Evolutionary conservation across 192 early-diverging fungal genomes (phyloP).

Genomic region (Helicostylum pulchrum): DNA sequence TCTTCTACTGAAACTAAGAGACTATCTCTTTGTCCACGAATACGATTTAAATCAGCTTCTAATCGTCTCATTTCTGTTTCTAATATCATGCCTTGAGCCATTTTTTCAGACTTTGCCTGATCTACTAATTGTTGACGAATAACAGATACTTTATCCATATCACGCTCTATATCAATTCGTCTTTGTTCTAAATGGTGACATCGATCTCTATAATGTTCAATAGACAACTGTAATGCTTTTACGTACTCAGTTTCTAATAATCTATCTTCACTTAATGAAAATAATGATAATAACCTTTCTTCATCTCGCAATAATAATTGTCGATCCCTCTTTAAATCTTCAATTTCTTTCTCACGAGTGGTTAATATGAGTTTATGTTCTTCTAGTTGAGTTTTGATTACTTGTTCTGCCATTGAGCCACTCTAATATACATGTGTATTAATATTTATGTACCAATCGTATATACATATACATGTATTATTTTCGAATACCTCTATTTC

Average conservation of each 20-base stretch:
- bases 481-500: background rate
- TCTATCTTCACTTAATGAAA: conserved; percentile 49
- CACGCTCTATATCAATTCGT: conserved; percentile 38
- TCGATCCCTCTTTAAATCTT: conserved; percentile 47
- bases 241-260: conserved; percentile 48
- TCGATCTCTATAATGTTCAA: conserved; percentile 46
- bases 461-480: background rate
- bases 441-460: background rate
- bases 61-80: conserved; percentile 51
- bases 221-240: conserved; percentile 43
- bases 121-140: conserved; percentile 42
- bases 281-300: conserved; percentile 45
- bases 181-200: conserved; percentile 44
- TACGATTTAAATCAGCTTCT: conserved; percentile 51
- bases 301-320: conserved; percentile 42
- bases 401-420: conserved; percentile 27
- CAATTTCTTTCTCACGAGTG: conserved; percentile 48
- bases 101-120: conserved; percentile 34
- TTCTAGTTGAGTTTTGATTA: conserved; percentile 39
- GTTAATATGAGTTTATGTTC: conserved; percentile 46
- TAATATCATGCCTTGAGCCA: conserved; percentile 41
- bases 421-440: conserved; percentile 3
- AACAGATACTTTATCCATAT: conserved; percentile 39
- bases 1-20: conserved; percentile 47
- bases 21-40: conserved; percentile 51